Evolutionary conservation across 2,329 filamentous ascomycete species (phyloP), one percentile per base, ranked within the genome.

Genomic region (Claviceps sorghi): DNA sequence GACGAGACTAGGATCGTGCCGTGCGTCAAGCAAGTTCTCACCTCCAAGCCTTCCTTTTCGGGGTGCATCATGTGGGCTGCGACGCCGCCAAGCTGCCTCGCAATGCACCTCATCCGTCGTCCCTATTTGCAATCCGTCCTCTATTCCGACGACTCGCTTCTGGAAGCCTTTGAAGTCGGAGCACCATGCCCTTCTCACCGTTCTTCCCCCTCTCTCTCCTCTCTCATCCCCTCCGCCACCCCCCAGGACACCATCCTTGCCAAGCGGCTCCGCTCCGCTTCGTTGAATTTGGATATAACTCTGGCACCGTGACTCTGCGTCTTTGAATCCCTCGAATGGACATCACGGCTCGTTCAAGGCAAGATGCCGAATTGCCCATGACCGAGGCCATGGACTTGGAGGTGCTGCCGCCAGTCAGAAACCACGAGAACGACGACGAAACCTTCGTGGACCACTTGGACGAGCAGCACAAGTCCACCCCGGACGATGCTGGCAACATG

Each of bases 401-500:
- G 7, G 43, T 50, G 47, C 7, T 15, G 5, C 22, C 40, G 13
- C n/a, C n/a, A 13, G 26, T 13, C 29, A 21, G n/a, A 17, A 43
- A 36, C 29, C 48, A 10, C 17, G 26, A 34, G 6, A 7, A 2
- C 10, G 29, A 50, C 11, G 4, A 22, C 4, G n/a, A 32, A 22
- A 34, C 22, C 22, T 9, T 17, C 5, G 34, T 44, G 8, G 40
- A 50, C 19, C n/a, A 44, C 11, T 19, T 53, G 2, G 52, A 51
- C 40, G 10, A 44, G 22, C 48, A 32, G 40, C 41, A 50, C 40
- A 38, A 48, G 29, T 54, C 52, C 4, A 54, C 43, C 3, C 29
- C n/a, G 9, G 34, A 51, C n/a, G 52, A 54, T 46, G 52, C 44
- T 32, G n/a, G 19, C 21, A 42, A 54, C 30, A 54, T 54, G 52